Base-by-base conservation (phyloP, 1,284 basidiomycete genomes). In the Hemileia vastatrix region DNA sequence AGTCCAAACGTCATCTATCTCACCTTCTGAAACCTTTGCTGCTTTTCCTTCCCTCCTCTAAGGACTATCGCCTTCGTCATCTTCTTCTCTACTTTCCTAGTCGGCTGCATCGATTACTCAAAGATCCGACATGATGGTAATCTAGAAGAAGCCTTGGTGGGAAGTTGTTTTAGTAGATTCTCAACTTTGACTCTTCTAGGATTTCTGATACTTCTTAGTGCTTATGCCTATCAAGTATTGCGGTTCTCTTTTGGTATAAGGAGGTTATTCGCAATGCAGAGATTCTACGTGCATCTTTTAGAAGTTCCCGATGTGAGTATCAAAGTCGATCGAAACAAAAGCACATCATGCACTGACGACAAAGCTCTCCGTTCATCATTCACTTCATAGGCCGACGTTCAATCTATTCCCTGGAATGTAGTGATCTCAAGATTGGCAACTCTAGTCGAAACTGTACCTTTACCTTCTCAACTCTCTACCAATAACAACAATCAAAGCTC, bases 61-160 rank as follows among this genome's bases (percentile, higher is more conserved):
- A 95, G 91, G 70, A 98, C 93, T 65, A 85, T 94, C 45, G 92
- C 91, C 61, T 98, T 97, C 76, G 94, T 97, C 51, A 93, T 97
- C 70, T 83, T 83, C 23, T 98, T 98, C 78, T 93, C 93, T 8
- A 94, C 92, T 4, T 97, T 98, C 76, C 80, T 98, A 9, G 77
- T 93, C 8, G 89, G 91, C 36, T 98, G 94, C 76, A 83, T 98
- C 70, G 91, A 98, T 77, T 97, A 95, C 75, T 82, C 82, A 31
- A 83, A 91, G 67, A 83, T 72, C 65, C 68, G 65, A 68, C 70
- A 69, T 32, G 83, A 84, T 64, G 79, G 80, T n/a, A n/a, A n/a
- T n/a, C n/a, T n/a, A n/a, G n/a, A n/a, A n/a, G n/a, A n/a, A n/a
- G n/a, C n/a, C n/a, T n/a, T n/a, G n/a, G n/a, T n/a, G n/a, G n/a